Percentiles rank a stretch among this genome's conserved stretches.
Evolutionary conservation across 202 grass and related monocot genomes (phyloP).

Genomic region (Dendrocalamus latiflorus): DNA sequence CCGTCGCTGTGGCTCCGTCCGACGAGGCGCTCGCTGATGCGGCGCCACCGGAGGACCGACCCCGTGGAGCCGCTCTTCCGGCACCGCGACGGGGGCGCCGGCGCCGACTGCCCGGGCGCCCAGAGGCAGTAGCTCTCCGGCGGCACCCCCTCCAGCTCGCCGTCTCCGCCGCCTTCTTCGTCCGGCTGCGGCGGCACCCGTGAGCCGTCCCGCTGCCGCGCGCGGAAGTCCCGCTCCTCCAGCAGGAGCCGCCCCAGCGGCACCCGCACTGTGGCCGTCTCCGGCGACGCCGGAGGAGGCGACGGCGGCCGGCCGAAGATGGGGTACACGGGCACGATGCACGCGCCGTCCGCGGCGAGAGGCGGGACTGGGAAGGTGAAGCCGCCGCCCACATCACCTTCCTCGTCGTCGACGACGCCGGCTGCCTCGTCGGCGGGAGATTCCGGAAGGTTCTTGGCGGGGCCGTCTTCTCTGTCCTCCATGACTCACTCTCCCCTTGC

Average conservation of each 20-base stretch:
- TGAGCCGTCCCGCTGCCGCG: constrained; percentile 1
- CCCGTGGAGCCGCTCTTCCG: constrained; percentile 65
- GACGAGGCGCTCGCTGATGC: constrained; percentile 61
- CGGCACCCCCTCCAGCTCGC: constrained; percentile 49
- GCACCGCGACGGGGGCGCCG: constrained; percentile 31
- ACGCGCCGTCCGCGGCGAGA: constrained; percentile 5
- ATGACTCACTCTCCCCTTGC: background rate
- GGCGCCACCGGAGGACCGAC: constrained; percentile 56
- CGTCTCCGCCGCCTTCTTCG: constrained; percentile 12
- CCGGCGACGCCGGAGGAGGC: background rate
- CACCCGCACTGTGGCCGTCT: constrained; percentile 34
- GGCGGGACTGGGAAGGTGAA: constrained; percentile 63
- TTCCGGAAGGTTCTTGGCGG: background rate
- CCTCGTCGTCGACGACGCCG: background rate
- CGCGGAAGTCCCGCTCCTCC: constrained; percentile 56
- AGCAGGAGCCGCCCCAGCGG: constrained; percentile 59
- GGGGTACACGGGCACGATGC: constrained; percentile 66
- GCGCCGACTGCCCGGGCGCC: constrained; percentile 37
- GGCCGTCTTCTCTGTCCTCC: constrained; percentile 23
- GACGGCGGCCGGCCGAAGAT: constrained; percentile 59
- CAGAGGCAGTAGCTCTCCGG: constrained; percentile 64
- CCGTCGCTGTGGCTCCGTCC: constrained; percentile 68
- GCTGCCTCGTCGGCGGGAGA: background rate
- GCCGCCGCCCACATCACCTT: constrained; percentile 21
- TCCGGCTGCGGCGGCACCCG: background rate